Evolutionary conservation across 2,329 filamentous ascomycete species (phyloP).

Genomic region (Hypoxylon sp.): DNA sequence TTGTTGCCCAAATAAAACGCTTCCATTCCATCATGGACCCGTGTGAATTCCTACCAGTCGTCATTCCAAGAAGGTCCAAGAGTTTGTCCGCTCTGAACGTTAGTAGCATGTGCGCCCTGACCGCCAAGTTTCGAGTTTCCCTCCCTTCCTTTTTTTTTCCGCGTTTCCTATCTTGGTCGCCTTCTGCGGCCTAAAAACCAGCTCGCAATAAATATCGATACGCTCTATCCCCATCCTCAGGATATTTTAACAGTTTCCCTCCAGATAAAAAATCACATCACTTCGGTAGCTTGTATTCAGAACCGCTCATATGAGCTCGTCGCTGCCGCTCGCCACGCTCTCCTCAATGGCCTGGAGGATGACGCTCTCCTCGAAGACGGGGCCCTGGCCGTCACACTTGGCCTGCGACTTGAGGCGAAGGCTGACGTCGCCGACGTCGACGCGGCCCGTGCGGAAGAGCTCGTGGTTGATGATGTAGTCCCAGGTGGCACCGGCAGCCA

Average conservation of each 20-base stretch:
- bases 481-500: constrained; percentile 84
- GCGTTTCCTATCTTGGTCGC: background rate
- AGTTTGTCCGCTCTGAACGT: background rate
- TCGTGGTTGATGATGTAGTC: constrained; percentile 86
- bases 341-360: constrained; percentile 79
- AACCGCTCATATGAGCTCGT: constrained; percentile 71
- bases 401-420: constrained; percentile 78
- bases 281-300: background rate
- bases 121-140: background rate
- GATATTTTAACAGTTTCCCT: too few species aligned
- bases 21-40: constrained; percentile 20
- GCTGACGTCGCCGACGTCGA: constrained; percentile 84
- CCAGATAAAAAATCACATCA: too few species aligned
- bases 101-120: background rate
- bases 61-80: constrained; percentile 5
- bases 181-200: background rate
- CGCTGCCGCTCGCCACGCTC: constrained; percentile 77
- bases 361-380: constrained; percentile 82
- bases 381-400: constrained; percentile 85
- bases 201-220: too few species aligned
- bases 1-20: too few species aligned
- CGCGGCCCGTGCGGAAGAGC: constrained; percentile 75
- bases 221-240: too few species aligned
- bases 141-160: background rate
- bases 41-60: constrained; percentile 11